Percentiles rank a stretch among this genome's conserved stretches.
phyloP scores from a whole-genome alignment of 495 filamentous ascomycete genomes.

The Xylaria nigripes region DNA sequence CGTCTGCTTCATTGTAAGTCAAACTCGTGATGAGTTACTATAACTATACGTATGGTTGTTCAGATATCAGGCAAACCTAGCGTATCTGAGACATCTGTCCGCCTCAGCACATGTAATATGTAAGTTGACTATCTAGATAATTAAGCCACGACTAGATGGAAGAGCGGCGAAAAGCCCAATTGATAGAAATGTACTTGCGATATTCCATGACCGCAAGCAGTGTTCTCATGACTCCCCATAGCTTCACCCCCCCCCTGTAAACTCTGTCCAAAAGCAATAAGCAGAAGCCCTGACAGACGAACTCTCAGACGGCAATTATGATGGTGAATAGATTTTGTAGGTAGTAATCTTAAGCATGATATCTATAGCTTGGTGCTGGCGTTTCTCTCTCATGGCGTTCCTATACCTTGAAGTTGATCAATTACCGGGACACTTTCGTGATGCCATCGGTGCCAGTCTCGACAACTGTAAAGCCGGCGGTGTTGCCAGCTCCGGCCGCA shows the following conservation, averaged over 20 bases:
- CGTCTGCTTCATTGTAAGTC: no score
- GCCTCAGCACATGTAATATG: background rate
- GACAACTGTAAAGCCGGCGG: constrained; percentile 57
- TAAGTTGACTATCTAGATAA: background rate
- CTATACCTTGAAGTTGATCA: background rate
- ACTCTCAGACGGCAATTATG: background rate
- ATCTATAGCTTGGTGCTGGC: constrained; percentile 3
- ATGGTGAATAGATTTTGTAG: background rate
- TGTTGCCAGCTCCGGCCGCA: constrained; percentile 60
- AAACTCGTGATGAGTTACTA: no score
- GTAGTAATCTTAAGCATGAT: background rate
- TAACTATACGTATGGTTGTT: no score
- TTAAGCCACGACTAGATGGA: background rate
- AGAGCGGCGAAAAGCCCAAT: background rate
- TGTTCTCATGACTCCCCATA: background rate
- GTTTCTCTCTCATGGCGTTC: background rate
- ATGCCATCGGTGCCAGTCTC: constrained; percentile 50
- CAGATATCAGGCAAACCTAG: no score
- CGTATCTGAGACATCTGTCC: no score
- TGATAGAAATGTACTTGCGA: background rate
- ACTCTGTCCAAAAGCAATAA: constrained; percentile 7
- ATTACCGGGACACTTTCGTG: constrained; percentile 20
- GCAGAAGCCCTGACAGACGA: background rate
- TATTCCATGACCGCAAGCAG: background rate
- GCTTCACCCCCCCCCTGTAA: background rate